Evolutionary conservation across 495 filamentous ascomycete species (phyloP), one percentile per base, ranked within the genome.

Genomic region (Pyrenopolyporus hunteri): DNA sequence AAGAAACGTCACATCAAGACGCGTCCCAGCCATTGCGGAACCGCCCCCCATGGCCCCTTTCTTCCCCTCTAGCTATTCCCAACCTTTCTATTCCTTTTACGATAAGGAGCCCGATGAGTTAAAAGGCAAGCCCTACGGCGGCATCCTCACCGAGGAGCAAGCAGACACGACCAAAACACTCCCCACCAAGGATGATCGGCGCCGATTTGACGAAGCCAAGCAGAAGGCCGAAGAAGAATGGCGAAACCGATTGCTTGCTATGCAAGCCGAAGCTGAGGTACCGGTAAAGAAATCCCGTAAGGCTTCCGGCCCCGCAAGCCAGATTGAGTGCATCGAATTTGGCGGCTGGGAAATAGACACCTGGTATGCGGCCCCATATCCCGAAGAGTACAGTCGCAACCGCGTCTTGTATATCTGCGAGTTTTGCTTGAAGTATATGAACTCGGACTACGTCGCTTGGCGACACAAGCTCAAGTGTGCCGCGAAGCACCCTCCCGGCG

Each of bases 351-450:
- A 98, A 70, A 98, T 98, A 66, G 95, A 98, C 73, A 98, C 93
- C 17, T 98, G 94, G 94, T 97, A 98, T 74, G 92, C 95, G n/a
- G 93, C 94, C 20, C 94, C 94, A 14, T 98, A 98, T 68, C 94
- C 94, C 0, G 94, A 97, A 72, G 94, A 98, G 74, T 98, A 98
- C 77, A 97, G 92, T 67, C 87, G 91, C 63, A 97, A 98, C 69
- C 87, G 87, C 28, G 88, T 96, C 14, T 86, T 98, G 11, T 97
- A 96, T 74, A 97, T 98, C 62, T 98, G 94, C 79, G 95, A 98
- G 71, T 98, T 97, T 73, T 98, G 94, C 70, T 80, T 98, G 40
- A 98, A 98, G 72, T 98, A 98, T 77, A 97, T 98, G 93, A 96
- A 93, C 70, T 97, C 93, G 8, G 93, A 97, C 68, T 97, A 93